Conservation (phyloP, 139 green algal species). For the Ettlia oleoabundans region DNA sequence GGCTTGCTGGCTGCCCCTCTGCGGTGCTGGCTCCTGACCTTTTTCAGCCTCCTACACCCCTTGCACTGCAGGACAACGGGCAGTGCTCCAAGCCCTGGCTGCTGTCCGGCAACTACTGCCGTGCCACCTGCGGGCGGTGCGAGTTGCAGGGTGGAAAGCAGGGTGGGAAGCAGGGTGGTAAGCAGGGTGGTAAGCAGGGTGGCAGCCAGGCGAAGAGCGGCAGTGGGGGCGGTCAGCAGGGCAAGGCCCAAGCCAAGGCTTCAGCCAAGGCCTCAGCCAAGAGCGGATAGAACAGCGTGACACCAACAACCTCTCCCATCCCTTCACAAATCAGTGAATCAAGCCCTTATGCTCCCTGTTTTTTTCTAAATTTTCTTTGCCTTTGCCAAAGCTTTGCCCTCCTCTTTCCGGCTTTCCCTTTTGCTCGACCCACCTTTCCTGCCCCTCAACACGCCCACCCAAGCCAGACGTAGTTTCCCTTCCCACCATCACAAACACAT, state of each 20-base stretch:
- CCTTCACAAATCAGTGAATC: too few relatives aligned
- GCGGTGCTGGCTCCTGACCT: too few relatives aligned
- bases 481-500: too few relatives aligned
- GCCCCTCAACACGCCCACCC: background rate
- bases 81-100: conserved; percentile 21
- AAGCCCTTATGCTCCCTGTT: background rate
- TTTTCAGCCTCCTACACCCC: too few relatives aligned
- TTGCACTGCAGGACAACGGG: background rate
- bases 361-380: background rate
- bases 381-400: background rate
- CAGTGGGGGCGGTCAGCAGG: background rate
- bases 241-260: background rate
- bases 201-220: background rate
- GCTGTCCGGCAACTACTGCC: conserved; percentile 27
- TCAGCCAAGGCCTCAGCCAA: background rate
- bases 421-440: background rate
- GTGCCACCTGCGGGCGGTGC: conserved; percentile 23
- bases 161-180: background rate
- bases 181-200: background rate
- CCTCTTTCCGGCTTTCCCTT: background rate
- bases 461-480: too few relatives aligned
- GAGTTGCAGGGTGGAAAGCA: background rate
- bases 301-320: too few relatives aligned
- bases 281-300: too few relatives aligned
- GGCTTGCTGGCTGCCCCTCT: too few relatives aligned